These are phyloP conservation scores for Boletus sp. DNA, from an alignment of 1,284 basidiomycete genomes.

Conservation along the genomic window DNA sequence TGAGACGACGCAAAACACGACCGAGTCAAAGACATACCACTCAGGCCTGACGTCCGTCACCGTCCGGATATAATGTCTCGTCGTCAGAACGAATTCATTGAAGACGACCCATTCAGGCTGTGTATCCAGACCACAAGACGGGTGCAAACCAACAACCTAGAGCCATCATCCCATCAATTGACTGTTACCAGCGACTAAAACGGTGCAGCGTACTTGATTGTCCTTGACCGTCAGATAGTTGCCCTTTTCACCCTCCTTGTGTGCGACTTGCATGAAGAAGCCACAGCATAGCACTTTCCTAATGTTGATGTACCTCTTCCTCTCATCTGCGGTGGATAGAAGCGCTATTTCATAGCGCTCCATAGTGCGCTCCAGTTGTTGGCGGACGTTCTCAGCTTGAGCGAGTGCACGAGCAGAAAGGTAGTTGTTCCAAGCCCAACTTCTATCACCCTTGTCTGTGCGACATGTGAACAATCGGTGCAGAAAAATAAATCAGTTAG, in stretches of 20 bases:
- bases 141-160: slow-evolving; percentile 88
- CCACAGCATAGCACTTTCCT: slow-evolving; percentile 86
- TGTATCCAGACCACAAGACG: slow-evolving; percentile 89
- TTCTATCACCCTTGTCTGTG: slow-evolving; percentile 68
- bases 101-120: slow-evolving; percentile 97
- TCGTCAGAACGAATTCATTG: slow-evolving; percentile 97
- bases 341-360: slow-evolving; percentile 86
- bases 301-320: slow-evolving; percentile 77
- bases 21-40: slow-evolving; percentile 54
- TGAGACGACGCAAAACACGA: background rate
- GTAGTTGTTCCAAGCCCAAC: slow-evolving; percentile 95
- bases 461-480: slow-evolving; percentile 2
- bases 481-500: background rate
- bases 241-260: slow-evolving; percentile 91
- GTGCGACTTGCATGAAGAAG: slow-evolving; percentile 98
- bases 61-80: slow-evolving; percentile 85
- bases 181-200: background rate
- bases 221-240: slow-evolving; percentile 90
- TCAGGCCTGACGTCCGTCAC: slow-evolving; percentile 87
- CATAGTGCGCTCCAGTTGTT: slow-evolving; percentile 90
- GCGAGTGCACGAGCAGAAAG: slow-evolving; percentile 80
- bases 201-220: slow-evolving; percentile 58
- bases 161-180: slow-evolving; percentile 4
- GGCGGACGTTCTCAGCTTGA: slow-evolving; percentile 95
- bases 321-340: slow-evolving; percentile 75